phyloP scores from a whole-genome alignment of 1,284 basidiomycete species.

The Rhodofomes roseus region DNA sequence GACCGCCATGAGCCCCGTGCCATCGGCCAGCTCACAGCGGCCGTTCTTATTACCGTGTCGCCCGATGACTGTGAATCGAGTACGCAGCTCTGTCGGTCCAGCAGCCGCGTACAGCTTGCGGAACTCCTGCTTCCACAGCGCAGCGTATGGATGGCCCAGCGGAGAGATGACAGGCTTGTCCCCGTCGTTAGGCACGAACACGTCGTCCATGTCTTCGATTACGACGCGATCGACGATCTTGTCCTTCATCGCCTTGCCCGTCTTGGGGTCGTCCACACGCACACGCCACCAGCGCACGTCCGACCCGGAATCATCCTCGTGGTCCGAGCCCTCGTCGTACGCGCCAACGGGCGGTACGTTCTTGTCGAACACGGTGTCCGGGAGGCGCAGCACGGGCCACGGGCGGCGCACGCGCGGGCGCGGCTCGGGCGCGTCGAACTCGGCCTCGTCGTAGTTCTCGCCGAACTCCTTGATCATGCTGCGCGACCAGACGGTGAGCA shows the following conservation, averaged over 20 bases:
- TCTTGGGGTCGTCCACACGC: neutral
- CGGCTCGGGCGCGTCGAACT: constrained; percentile 18
- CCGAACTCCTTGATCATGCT: constrained; percentile 32
- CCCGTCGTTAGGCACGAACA: constrained; percentile 1
- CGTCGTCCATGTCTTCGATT: neutral
- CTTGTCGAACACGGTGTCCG: neutral
- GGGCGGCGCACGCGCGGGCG: constrained; percentile 18
- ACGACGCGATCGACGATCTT: neutral
- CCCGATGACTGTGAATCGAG: neutral
- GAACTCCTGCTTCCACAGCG: constrained; percentile 4
- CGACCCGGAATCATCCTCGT: constrained; percentile 9
- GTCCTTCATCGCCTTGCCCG: neutral
- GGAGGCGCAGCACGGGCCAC: constrained; percentile 24
- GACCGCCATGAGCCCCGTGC: neutral
- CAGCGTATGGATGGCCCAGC: neutral
- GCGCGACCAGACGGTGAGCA: constrained; percentile 29
- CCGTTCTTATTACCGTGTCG: neutral
- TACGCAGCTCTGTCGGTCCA: neutral
- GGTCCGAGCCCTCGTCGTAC: constrained; percentile 14
- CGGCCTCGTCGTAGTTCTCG: constrained; percentile 22
- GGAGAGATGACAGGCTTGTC: constrained; percentile 4
- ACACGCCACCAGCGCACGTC: neutral
- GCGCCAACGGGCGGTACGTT: constrained; percentile 7
- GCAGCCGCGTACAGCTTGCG: neutral
- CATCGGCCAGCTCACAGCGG: neutral